These are phyloP conservation scores for Akanthomyces lecanii DNA, from an alignment of 2,329 filamentous ascomycete species.

Conservation along the genomic window DNA sequence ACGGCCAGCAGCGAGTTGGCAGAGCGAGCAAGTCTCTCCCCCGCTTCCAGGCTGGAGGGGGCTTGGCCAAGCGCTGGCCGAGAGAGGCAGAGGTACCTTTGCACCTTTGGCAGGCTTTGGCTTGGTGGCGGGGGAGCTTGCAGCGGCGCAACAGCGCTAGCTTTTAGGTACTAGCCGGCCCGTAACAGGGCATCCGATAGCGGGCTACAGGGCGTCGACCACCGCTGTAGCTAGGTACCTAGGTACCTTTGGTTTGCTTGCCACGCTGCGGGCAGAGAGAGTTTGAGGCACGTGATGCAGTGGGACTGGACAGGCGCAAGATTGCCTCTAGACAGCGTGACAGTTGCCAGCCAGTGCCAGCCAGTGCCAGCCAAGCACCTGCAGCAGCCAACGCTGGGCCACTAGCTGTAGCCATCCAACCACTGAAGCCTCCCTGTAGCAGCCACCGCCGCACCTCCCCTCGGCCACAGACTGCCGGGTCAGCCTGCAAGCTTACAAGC, in stretches of 20 bases:
- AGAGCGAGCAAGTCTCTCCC: not conserved
- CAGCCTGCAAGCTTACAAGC: not conserved
- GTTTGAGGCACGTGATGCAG: not conserved
- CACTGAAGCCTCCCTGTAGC: too few species aligned
- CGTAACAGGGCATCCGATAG: not conserved
- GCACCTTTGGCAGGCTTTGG: not conserved
- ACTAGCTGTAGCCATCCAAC: too few species aligned
- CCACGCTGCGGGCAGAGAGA: not conserved
- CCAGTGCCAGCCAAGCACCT: too few species aligned
- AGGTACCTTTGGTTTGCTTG: not conserved
- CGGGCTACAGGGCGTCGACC: not conserved
- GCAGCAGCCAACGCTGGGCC: not conserved
- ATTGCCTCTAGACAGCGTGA: too few species aligned
- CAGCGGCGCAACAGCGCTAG: not conserved
- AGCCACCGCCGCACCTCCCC: too few species aligned
- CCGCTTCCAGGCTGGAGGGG: conserved; percentile 6
- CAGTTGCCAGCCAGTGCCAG: too few species aligned
- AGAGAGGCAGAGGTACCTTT: not conserved
- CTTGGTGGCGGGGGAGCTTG: not conserved
- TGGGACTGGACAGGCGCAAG: not conserved
- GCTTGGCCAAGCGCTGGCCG: not conserved
- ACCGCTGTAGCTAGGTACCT: not conserved
- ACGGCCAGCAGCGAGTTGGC: conserved; percentile 4
- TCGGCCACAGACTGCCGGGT: too few species aligned
- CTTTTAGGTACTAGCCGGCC: not conserved